Conservation (phyloP, 1,284 basidiomycete genomes). For the Phaffia rhodozyma region DNA sequence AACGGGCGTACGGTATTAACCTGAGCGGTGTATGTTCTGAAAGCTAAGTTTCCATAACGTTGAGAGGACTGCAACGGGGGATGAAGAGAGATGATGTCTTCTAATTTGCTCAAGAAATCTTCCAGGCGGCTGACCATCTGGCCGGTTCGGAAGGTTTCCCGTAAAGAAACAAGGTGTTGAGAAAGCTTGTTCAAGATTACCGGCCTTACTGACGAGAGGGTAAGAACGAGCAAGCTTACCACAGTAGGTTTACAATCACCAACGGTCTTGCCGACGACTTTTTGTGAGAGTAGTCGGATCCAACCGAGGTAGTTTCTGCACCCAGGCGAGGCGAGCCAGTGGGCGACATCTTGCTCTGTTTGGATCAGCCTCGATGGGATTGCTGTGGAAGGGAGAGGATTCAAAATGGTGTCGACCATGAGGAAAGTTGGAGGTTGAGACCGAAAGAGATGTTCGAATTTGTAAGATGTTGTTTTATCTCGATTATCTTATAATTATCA, state of each 20-base stretch:
- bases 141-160: neutral
- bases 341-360: constrained; percentile 53
- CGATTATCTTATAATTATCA: too few relatives aligned
- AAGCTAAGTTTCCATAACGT: constrained; percentile 88
- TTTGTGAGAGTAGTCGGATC: constrained; percentile 56
- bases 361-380: constrained; percentile 7
- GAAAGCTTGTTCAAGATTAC: constrained; percentile 34
- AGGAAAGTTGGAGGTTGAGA: too few relatives aligned
- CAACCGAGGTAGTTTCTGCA: constrained; percentile 62
- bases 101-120: constrained; percentile 54
- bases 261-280: constrained; percentile 50
- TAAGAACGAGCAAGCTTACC: constrained; percentile 20
- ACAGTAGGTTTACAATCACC: neutral
- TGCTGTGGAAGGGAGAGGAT: neutral
- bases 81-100: constrained; percentile 68
- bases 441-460: too few relatives aligned
- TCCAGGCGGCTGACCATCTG: constrained; percentile 46
- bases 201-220: constrained; percentile 30
- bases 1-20: neutral
- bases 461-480: too few relatives aligned
- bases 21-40: constrained; percentile 54
- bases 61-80: constrained; percentile 69
- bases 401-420: too few relatives aligned
- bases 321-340: constrained; percentile 56
- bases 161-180: constrained; percentile 9